Conservation (phyloP, 192 early-diverging fungal genomes). For the Coemansia sp. region DNA sequence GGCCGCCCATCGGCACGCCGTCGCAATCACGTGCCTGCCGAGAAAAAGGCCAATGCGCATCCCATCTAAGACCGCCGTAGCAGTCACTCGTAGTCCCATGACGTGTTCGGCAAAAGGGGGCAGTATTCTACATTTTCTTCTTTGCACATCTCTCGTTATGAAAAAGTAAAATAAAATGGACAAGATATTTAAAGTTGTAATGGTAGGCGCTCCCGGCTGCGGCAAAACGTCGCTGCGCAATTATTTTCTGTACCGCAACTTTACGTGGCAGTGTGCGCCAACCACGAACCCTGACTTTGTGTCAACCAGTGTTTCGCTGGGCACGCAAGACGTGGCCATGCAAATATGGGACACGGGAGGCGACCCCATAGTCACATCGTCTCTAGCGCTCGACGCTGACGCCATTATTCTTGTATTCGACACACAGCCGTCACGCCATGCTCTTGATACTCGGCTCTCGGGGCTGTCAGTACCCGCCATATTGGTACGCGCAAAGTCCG, state of each 20-base stretch:
- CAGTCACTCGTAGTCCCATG: neutral
- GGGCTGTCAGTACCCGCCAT: constrained; percentile 8
- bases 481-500: constrained; percentile 31
- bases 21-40: neutral
- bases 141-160: no score
- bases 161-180: constrained; percentile 5
- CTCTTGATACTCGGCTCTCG: neutral
- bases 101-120: neutral
- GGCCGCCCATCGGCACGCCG: constrained; percentile 18
- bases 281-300: constrained; percentile 49
- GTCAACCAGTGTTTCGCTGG: constrained; percentile 30
- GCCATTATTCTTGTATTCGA: constrained; percentile 38
- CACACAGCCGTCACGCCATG: constrained; percentile 1
- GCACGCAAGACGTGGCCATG: constrained; percentile 21
- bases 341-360: constrained; percentile 54
- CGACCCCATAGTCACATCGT: constrained; percentile 19
- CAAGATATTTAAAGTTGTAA: constrained; percentile 40
- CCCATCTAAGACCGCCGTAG: constrained; percentile 13
- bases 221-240: constrained; percentile 54
- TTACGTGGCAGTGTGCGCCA: constrained; percentile 29
- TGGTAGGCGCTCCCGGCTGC: constrained; percentile 33
- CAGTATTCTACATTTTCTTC: neutral
- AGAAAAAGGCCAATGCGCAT: constrained; percentile 1
- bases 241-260: constrained; percentile 34
- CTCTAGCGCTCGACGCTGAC: constrained; percentile 44